A percentile compares a stretch with the other conserved stretches of the same genome.
phyloP scores from a whole-genome alignment of 2,329 filamentous ascomycete species.

The Trichoderma sp. region DNA sequence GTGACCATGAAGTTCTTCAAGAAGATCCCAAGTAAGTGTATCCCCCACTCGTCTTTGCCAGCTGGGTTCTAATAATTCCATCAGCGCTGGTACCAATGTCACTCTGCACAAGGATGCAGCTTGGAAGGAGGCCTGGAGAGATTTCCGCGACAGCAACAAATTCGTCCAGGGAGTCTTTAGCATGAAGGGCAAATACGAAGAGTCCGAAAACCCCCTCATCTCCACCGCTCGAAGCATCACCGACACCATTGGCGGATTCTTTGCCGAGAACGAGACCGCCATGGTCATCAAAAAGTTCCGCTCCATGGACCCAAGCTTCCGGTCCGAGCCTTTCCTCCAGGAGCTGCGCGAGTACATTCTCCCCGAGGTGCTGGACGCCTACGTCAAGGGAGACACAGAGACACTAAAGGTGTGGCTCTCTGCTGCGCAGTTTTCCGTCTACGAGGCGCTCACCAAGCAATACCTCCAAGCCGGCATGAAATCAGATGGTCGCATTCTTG shows the following conservation, averaged over 20 bases:
- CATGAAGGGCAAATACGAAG: conserved; percentile 85
- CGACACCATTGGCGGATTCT: conserved; percentile 91
- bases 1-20: conserved; percentile 61
- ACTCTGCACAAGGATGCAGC: conserved; percentile 95
- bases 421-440: conserved; percentile 94
- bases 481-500: conserved; percentile 91
- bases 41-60: no score
- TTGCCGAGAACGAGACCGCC: conserved; percentile 97
- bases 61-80: conserved; percentile 38
- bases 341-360: conserved; percentile 98
- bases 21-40: conserved; percentile 84
- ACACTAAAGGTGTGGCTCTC: conserved; percentile 94
- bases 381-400: conserved; percentile 93
- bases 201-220: conserved; percentile 96
- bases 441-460: conserved; percentile 94
- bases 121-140: conserved; percentile 98
- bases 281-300: conserved; percentile 98
- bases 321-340: conserved; percentile 90
- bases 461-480: conserved; percentile 92
- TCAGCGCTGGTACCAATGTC: conserved; percentile 88
- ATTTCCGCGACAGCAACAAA: conserved; percentile 88
- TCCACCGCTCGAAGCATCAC: conserved; percentile 92
- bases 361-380: conserved; percentile 94
- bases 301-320: conserved; percentile 92
- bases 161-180: conserved; percentile 86